Percentiles rank a stretch among this genome's conserved stretches.
These are phyloP conservation scores for Chloropicon primus DNA, from an alignment of 139 green algal genomes.

Conservation along the genomic window DNA sequence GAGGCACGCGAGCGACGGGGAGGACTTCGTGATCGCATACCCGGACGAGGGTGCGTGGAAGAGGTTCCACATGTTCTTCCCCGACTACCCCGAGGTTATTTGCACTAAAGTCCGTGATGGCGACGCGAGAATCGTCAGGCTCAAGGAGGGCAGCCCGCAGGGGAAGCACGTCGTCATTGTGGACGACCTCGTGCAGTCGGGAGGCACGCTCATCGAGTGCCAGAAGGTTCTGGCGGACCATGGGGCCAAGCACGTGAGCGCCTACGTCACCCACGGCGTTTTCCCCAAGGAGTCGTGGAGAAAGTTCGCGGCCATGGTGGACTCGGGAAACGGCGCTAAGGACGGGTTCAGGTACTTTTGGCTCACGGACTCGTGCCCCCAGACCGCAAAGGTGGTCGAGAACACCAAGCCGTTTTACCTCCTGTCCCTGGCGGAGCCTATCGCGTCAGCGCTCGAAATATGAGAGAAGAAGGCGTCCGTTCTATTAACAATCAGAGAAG, in stretches of 20 bases:
- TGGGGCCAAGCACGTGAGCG: slow-evolving; percentile 66
- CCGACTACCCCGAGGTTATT: slow-evolving; percentile 82
- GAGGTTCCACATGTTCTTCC: slow-evolving; percentile 90
- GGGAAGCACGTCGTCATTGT: slow-evolving; percentile 94
- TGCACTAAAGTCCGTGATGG: slow-evolving; percentile 96
- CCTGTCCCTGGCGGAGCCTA: slow-evolving; percentile 70
- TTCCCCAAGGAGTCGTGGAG: slow-evolving; percentile 82
- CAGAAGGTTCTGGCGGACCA: slow-evolving; percentile 56
- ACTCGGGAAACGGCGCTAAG: slow-evolving; percentile 11
- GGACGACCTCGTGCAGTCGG: slow-evolving; percentile 94
- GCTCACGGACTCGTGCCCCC: slow-evolving; percentile 86
- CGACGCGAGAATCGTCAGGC: slow-evolving; percentile 84
- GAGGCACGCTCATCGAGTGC: slow-evolving; percentile 92
- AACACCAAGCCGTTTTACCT: slow-evolving; percentile 75
- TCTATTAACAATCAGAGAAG: too few species aligned
- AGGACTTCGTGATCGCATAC: slow-evolving; percentile 89
- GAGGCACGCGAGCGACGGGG: slow-evolving; percentile 48
- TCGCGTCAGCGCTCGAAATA: slow-evolving; percentile 81
- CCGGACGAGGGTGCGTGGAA: slow-evolving; percentile 97
- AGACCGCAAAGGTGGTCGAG: slow-evolving; percentile 52
- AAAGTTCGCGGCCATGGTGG: slow-evolving; percentile 38
- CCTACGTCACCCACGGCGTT: slow-evolving; percentile 93
- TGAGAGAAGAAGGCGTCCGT: slow-evolving; percentile 20
- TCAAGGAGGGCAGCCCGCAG: slow-evolving; percentile 81
- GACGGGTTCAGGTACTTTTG: slow-evolving; percentile 83